A percentile compares a stretch with the other conserved stretches of the same genome.
Conservation (phyloP, 352 stramenopile genomes). For the Pythium sukuiense region DNA sequence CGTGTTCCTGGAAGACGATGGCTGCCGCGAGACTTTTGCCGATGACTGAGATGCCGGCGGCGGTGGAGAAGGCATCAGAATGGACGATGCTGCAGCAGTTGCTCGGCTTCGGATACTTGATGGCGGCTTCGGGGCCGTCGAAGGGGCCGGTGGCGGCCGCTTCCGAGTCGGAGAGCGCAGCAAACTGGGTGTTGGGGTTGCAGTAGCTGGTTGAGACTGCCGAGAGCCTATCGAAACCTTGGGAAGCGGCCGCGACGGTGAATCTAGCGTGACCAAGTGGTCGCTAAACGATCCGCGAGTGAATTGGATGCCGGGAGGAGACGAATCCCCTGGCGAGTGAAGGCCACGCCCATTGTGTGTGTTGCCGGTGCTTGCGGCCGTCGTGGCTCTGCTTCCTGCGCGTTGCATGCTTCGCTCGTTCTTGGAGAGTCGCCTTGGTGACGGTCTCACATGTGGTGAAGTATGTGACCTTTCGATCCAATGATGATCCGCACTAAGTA, state of each 20-base stretch:
- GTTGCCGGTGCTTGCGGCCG: neutral
- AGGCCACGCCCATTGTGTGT: neutral
- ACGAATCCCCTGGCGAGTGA: slow-evolving; percentile 15
- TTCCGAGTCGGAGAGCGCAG: slow-evolving; percentile 13
- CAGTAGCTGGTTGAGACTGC: neutral
- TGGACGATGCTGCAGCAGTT: slow-evolving; percentile 9
- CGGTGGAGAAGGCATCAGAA: slow-evolving; percentile 2
- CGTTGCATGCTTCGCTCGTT: slow-evolving; percentile 7
- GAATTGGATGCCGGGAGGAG: slow-evolving; percentile 22
- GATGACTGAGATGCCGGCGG: neutral
- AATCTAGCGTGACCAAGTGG: slow-evolving; percentile 22
- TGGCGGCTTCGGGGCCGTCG: slow-evolving; percentile 5
- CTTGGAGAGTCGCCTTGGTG: neutral
- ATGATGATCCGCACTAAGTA: slow-evolving; percentile 4
- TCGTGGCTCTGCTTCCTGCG: neutral
- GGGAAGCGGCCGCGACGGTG: neutral
- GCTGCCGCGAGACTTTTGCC: neutral
- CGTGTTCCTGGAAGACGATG: neutral
- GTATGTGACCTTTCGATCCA: slow-evolving; percentile 3
- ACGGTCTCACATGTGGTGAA: neutral
- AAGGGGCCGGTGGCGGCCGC: slow-evolving; percentile 1
- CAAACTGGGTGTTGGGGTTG: slow-evolving; percentile 2
- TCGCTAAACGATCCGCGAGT: slow-evolving; percentile 27
- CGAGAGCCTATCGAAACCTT: neutral
- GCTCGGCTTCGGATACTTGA: neutral